Percentiles rank a stretch among this genome's conserved stretches.
Conservation (phyloP, 2,329 filamentous ascomycete genomes). For the Fusarium praegraminearum region DNA sequence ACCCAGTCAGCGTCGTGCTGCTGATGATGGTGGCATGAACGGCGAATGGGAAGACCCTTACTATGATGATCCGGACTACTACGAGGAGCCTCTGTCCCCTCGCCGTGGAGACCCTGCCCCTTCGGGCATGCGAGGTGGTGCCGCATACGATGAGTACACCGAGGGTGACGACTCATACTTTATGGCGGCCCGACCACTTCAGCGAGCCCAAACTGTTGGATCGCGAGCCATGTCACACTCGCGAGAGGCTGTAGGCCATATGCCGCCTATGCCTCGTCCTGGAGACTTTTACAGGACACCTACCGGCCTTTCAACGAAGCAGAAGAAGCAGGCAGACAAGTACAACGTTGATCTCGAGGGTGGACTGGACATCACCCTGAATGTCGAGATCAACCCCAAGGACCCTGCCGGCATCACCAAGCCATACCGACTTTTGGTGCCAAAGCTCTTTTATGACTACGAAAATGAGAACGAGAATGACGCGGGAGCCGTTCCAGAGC, state of each 20-base stretch:
- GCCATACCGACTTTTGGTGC: constrained; percentile 88
- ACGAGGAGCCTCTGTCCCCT: constrained; percentile 37
- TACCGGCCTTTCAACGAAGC: constrained; percentile 74
- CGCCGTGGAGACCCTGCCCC: constrained; percentile 42
- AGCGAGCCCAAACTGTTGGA: constrained; percentile 49
- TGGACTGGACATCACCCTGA: constrained; percentile 87
- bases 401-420: constrained; percentile 90
- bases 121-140: constrained; percentile 57
- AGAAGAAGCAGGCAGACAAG: constrained; percentile 65
- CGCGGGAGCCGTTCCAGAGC: constrained; percentile 53
- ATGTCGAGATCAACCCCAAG: constrained; percentile 86
- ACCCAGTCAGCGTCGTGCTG: constrained; percentile 54
- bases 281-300: constrained; percentile 74
- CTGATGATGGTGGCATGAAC: constrained; percentile 67
- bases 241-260: constrained; percentile 43
- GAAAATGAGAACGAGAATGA: constrained; percentile 57
- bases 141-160: constrained; percentile 62
- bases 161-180: constrained; percentile 70
- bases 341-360: constrained; percentile 80
- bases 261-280: constrained; percentile 48
- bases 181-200: constrained; percentile 56
- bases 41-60: constrained; percentile 61
- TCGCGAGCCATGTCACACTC: constrained; percentile 48
- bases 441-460: constrained; percentile 75
- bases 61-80: constrained; percentile 49